A percentile compares a stretch with the other conserved stretches of the same genome.
phyloP scores from a whole-genome alignment of 2,329 filamentous ascomycete species.

The Metarhizium album region DNA sequence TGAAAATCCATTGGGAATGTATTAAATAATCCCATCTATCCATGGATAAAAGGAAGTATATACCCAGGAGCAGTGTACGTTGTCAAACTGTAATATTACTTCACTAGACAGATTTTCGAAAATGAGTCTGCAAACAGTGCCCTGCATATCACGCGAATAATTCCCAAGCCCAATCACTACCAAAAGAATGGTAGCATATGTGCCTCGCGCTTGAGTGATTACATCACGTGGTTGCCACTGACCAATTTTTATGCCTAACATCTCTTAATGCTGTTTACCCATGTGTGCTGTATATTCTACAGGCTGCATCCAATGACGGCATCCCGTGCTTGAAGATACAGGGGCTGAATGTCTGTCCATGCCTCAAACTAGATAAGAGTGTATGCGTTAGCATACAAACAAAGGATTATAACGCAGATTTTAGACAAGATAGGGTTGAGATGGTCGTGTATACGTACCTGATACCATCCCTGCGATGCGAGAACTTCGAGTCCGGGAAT shows the following conservation, averaged over 20 bases:
- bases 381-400: background rate
- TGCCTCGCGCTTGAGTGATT: background rate
- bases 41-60: no score
- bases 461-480: conserved; percentile 79
- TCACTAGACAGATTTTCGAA: background rate
- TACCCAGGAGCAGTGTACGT: no score
- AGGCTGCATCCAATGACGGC: conserved; percentile 35
- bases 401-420: background rate
- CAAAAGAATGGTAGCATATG: background rate
- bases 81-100: background rate
- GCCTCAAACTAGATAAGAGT: conserved; percentile 51
- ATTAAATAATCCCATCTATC: no score
- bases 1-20: no score
- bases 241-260: no score
- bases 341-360: conserved; percentile 72
- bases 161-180: background rate
- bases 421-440: background rate
- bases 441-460: conserved; percentile 41
- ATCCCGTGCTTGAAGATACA: conserved; percentile 58
- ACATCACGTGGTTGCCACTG: no score
- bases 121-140: background rate
- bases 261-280: no score
- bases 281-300: no score
- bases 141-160: background rate
- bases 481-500: conserved; percentile 84